Evolutionary conservation across 2,329 filamentous ascomycete genomes (phyloP).

Genomic region (Fusarium globosum): DNA sequence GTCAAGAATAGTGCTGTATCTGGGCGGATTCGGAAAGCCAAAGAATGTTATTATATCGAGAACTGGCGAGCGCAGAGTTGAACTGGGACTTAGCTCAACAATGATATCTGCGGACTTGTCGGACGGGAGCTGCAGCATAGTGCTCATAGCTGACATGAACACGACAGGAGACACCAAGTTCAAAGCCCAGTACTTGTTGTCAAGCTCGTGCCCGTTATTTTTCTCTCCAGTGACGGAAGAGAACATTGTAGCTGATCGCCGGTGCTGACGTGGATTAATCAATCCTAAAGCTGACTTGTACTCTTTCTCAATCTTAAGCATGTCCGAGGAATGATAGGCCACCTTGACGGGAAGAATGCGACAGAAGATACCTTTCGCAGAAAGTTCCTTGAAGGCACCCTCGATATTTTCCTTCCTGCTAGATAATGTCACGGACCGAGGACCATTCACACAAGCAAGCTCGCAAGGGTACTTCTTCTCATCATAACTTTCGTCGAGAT

Average conservation of each 20-base stretch:
- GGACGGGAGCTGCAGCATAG: constrained; percentile 47
- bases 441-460: constrained; percentile 59
- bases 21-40: neutral
- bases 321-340: constrained; percentile 60
- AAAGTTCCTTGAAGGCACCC: constrained; percentile 48
- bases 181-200: constrained; percentile 57
- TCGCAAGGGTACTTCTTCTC: constrained; percentile 40
- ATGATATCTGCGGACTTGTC: constrained; percentile 50
- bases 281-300: constrained; percentile 48
- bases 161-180: constrained; percentile 60
- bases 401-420: constrained; percentile 50
- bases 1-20: constrained; percentile 47
- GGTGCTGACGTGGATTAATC: constrained; percentile 32
- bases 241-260: constrained; percentile 49
- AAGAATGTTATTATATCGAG: constrained; percentile 49
- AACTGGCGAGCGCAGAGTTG: constrained; percentile 52
- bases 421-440: constrained; percentile 57
- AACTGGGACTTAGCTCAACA: constrained; percentile 56
- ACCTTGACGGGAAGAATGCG: constrained; percentile 52
- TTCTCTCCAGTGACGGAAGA: constrained; percentile 53
- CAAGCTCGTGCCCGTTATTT: constrained; percentile 44
- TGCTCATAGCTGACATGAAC: constrained; percentile 54
- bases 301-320: constrained; percentile 52
- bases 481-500: constrained; percentile 46
- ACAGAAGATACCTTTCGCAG: constrained; percentile 47